phyloP scores from a whole-genome alignment of 164 flowering plant genomes.

The Magnolia sinica region DNA sequence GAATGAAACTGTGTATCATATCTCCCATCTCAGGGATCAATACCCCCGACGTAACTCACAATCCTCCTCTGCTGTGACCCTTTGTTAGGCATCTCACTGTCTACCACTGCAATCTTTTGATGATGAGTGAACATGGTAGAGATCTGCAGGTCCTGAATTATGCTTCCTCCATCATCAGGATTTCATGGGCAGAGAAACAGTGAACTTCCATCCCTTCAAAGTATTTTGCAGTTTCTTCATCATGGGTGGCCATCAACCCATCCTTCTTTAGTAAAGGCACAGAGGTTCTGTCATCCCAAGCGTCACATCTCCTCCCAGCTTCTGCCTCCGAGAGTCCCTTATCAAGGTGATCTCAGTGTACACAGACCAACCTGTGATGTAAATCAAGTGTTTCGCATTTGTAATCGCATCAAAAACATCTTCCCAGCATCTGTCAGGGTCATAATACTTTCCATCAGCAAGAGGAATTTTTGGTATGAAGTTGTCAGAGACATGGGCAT shows the following conservation, averaged over 20 bases:
- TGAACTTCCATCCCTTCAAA: slow-evolving; percentile 49
- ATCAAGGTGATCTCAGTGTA: slow-evolving; percentile 55
- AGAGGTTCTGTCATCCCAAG: slow-evolving; percentile 81
- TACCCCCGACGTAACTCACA: slow-evolving; percentile 69
- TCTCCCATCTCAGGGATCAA: slow-evolving; percentile 74
- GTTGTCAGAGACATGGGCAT: slow-evolving; percentile 59
- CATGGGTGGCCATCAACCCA: slow-evolving; percentile 79
- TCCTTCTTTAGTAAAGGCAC: slow-evolving; percentile 44
- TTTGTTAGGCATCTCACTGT: slow-evolving; percentile 37
- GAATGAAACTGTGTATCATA: slow-evolving; percentile 65
- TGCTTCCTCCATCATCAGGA: slow-evolving; percentile 56
- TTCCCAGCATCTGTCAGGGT: slow-evolving; percentile 71
- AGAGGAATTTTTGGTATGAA: slow-evolving; percentile 54
- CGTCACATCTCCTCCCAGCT: slow-evolving; percentile 48
- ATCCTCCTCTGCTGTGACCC: slow-evolving; percentile 41
- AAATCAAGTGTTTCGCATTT: slow-evolving; percentile 63
- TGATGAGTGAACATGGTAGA: slow-evolving; percentile 85
- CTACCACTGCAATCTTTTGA: slow-evolving; percentile 68
- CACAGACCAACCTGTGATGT: slow-evolving; percentile 81
- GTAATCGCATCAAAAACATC: slow-evolving; percentile 64
- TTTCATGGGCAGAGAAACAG: slow-evolving; percentile 66
- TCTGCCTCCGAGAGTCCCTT: slow-evolving; percentile 54
- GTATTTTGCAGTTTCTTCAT: slow-evolving; percentile 56
- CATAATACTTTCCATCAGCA: slow-evolving; percentile 44
- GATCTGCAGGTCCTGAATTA: slow-evolving; percentile 52